Percentiles rank a stretch among this genome's conserved stretches.
Evolutionary conservation across 2,329 filamentous ascomycete species (phyloP).

Genomic region (Fusarium sp.): DNA sequence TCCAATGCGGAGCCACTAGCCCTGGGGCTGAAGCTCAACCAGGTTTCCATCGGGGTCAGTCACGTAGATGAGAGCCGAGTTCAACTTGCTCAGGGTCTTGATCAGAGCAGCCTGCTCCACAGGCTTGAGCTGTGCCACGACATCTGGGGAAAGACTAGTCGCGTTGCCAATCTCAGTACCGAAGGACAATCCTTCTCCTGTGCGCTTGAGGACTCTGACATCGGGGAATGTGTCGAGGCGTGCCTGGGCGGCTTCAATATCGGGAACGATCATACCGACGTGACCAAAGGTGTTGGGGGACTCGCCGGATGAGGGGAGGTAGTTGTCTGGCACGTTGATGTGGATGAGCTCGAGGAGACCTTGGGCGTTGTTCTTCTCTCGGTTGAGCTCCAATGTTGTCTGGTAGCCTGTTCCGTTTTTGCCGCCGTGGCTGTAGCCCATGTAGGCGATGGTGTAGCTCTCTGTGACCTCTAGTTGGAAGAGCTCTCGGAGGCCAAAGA

Average conservation of each 20-base stretch:
- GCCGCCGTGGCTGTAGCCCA: slow-evolving; percentile 52
- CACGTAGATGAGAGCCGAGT: slow-evolving; percentile 1
- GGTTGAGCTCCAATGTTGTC: slow-evolving; percentile 47
- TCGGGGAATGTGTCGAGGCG: slow-evolving; percentile 37
- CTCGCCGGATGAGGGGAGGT: slow-evolving; percentile 34
- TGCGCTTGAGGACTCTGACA: slow-evolving; percentile 44
- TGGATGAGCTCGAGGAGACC: slow-evolving; percentile 50
- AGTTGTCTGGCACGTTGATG: slow-evolving; percentile 35
- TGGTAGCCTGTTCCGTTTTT: slow-evolving; percentile 53
- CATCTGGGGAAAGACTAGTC: neutral
- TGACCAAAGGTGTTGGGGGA: slow-evolving; percentile 49
- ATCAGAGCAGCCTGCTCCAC: neutral
- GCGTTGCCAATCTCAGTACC: neutral
- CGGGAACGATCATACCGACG: slow-evolving; percentile 52
- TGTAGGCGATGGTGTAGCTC: slow-evolving; percentile 49
- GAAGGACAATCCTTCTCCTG: neutral
- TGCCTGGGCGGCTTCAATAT: slow-evolving; percentile 45
- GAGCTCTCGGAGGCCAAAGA: slow-evolving; percentile 51
- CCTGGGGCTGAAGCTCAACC: neutral
- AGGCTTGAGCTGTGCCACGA: neutral
- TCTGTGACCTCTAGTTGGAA: slow-evolving; percentile 47
- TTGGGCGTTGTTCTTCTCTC: slow-evolving; percentile 50
- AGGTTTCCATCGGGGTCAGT: slow-evolving; percentile 1
- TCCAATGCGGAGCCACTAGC: fast-evolving
- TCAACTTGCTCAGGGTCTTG: neutral